Evolutionary conservation across 225 moss, liverwort and hornwort genomes (phyloP).

Genomic region (Ulota crispa): DNA sequence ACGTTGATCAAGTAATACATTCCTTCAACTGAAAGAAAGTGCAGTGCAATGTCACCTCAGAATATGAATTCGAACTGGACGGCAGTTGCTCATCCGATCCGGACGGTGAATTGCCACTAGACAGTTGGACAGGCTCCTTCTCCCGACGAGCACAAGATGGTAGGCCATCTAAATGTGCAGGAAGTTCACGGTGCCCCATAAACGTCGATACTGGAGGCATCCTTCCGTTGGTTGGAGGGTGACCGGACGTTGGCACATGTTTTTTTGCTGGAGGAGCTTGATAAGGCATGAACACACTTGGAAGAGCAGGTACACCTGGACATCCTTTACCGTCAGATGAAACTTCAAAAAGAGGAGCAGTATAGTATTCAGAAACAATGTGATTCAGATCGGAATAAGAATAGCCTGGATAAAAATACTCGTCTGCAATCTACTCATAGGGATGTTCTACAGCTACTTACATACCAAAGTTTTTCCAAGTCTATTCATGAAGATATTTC

Average conservation of each 20-base stretch:
- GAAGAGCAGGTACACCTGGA: slow-evolving; percentile 43
- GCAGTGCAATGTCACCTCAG: slow-evolving; percentile 44
- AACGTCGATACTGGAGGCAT: slow-evolving; percentile 36
- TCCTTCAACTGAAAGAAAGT: neutral
- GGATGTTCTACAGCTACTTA: neutral
- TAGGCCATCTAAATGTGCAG: slow-evolving; percentile 36
- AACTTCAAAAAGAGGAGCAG: neutral
- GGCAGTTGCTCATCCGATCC: slow-evolving; percentile 79
- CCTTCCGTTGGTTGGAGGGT: slow-evolving; percentile 38
- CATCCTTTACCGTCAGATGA: slow-evolving; percentile 11
- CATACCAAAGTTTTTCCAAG: neutral
- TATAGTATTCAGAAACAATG: neutral
- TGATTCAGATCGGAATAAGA: neutral
- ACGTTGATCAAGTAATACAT: neutral
- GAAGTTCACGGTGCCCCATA: slow-evolving; percentile 40
- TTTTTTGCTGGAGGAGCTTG: slow-evolving; percentile 33
- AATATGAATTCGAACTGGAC: slow-evolving; percentile 54
- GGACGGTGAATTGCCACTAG: slow-evolving; percentile 69
- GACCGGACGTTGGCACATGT: slow-evolving; percentile 39
- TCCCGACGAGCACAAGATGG: slow-evolving; percentile 49
- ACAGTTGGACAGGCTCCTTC: slow-evolving; percentile 41
- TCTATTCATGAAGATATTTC: neutral
- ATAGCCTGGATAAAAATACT: neutral
- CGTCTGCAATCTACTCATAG: neutral
- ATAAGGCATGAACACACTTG: slow-evolving; percentile 47